Conservation (phyloP, 768 basidiomycete species). For the Hygrophorus pudorinus region DNA sequence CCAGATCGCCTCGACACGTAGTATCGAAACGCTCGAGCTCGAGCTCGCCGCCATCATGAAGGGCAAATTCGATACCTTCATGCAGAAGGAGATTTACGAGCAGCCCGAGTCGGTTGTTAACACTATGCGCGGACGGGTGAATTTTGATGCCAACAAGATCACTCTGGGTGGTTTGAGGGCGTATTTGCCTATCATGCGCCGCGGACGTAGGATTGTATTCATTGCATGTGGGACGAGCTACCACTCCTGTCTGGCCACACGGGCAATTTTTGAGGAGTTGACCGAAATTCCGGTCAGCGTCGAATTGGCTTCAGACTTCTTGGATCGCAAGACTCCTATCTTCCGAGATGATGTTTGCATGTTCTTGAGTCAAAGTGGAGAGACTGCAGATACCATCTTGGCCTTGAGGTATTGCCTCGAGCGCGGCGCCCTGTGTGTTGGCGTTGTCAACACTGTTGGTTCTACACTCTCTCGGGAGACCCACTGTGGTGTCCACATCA, state of each 20-base stretch:
- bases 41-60: slow-evolving; percentile 99
- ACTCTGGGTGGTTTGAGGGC: slow-evolving; percentile 93
- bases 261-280: slow-evolving; percentile 96
- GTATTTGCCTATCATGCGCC: slow-evolving; percentile 92
- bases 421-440: slow-evolving; percentile 91
- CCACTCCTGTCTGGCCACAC: slow-evolving; percentile 93
- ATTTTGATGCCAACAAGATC: slow-evolving; percentile 88
- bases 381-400: slow-evolving; percentile 97
- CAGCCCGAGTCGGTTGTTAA: slow-evolving; percentile 99
- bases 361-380: slow-evolving; percentile 95
- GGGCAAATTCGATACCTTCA: slow-evolving; percentile 98
- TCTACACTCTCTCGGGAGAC: slow-evolving; percentile 97
- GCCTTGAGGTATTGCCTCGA: slow-evolving; percentile 95
- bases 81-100: slow-evolving; percentile 99
- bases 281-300: slow-evolving; percentile 98
- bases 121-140: slow-evolving; percentile 99
- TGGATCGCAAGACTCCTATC: slow-evolving; percentile 98
- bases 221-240: slow-evolving; percentile 98
- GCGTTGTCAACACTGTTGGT: slow-evolving; percentile 98
- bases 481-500: slow-evolving; percentile 99
- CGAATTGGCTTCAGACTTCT: slow-evolving; percentile 95
- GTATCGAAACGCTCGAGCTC: slow-evolving; percentile 95
- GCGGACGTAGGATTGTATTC: slow-evolving; percentile 91
- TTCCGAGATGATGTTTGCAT: slow-evolving; percentile 98
- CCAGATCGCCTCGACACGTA: slow-evolving; percentile 67